phyloP scores from a whole-genome alignment of 306 rosid species.

The barrel medic (Medicago truncatula) region DNA sequence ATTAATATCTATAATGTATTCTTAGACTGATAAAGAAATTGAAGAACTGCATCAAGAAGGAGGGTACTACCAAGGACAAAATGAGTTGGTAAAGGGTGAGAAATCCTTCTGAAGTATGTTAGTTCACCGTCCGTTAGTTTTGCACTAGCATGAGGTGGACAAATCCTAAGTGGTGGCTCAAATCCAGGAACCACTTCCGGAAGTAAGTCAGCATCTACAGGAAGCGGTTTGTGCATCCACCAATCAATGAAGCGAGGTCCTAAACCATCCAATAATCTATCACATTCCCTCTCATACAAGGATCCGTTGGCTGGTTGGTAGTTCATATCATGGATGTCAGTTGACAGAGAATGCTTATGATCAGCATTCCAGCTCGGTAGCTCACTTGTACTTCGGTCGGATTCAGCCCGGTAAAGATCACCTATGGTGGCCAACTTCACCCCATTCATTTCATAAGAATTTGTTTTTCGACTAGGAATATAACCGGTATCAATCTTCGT shows the following conservation, averaged over 20 bases:
- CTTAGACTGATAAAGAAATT: constrained; percentile 25
- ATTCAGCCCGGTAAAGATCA: constrained; percentile 22
- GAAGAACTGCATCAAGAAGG: constrained; percentile 37
- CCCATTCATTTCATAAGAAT: constrained; percentile 35
- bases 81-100: constrained; percentile 78
- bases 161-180: constrained; percentile 68
- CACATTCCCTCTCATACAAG: constrained; percentile 81
- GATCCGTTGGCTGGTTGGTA: constrained; percentile 51
- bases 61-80: constrained; percentile 83
- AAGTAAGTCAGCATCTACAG: constrained; percentile 90
- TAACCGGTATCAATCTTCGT: constrained; percentile 36
- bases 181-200: constrained; percentile 79
- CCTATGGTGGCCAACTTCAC: constrained; percentile 38
- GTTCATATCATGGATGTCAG: constrained; percentile 36
- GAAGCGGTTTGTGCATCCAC: constrained; percentile 95
- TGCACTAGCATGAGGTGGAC: constrained; percentile 61
- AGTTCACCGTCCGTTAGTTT: constrained; percentile 66
- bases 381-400: constrained; percentile 40
- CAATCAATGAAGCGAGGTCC: constrained; percentile 94
- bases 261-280: constrained; percentile 76
- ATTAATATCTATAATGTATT: constrained; percentile 3
- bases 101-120: constrained; percentile 73
- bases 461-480: constrained; percentile 39
- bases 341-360: constrained; percentile 35
- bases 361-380: constrained; percentile 35